Conservation (phyloP, 129 eudicot species). For the Flaveria bidentis region DNA sequence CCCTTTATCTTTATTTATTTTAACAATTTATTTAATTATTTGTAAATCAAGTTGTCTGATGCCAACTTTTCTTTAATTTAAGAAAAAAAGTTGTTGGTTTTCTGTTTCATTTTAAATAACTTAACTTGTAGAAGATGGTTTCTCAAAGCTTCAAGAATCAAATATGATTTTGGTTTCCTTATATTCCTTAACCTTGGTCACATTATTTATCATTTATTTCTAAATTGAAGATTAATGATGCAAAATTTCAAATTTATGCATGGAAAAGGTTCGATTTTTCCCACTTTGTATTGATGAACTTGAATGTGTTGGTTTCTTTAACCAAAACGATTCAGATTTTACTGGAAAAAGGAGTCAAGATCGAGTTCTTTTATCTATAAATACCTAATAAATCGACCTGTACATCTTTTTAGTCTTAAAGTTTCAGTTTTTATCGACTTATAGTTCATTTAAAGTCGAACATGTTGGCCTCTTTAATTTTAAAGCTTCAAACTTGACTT, state of each 20-base stretch:
- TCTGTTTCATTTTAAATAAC: slow-evolving; percentile 20
- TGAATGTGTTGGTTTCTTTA: slow-evolving; percentile 17
- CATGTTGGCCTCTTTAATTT: neutral
- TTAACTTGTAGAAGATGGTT: slow-evolving; percentile 37
- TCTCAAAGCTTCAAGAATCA: slow-evolving; percentile 36
- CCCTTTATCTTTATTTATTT: slow-evolving; percentile 33
- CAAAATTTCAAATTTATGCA: neutral
- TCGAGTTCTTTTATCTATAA: too few species aligned
- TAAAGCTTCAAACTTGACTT: neutral
- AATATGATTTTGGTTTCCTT: slow-evolving; percentile 25
- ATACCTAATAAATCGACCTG: neutral
- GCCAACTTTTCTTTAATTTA: slow-evolving; percentile 51
- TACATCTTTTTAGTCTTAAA: neutral
- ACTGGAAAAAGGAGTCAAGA: neutral
- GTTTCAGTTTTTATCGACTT: neutral
- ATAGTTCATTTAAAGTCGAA: neutral
- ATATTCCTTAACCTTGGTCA: slow-evolving; percentile 10
- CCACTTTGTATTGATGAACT: neutral
- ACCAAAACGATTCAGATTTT: slow-evolving; percentile 27
- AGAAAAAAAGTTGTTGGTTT: slow-evolving; percentile 27
- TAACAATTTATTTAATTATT: slow-evolving; percentile 2
- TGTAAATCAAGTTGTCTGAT: slow-evolving; percentile 36
- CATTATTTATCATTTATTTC: slow-evolving; percentile 13
- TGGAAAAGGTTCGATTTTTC: slow-evolving; percentile 15
- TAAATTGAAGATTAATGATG: neutral